phyloP scores from a whole-genome alignment of 2,329 filamentous ascomycete species.

The Penicillium sp. region DNA sequence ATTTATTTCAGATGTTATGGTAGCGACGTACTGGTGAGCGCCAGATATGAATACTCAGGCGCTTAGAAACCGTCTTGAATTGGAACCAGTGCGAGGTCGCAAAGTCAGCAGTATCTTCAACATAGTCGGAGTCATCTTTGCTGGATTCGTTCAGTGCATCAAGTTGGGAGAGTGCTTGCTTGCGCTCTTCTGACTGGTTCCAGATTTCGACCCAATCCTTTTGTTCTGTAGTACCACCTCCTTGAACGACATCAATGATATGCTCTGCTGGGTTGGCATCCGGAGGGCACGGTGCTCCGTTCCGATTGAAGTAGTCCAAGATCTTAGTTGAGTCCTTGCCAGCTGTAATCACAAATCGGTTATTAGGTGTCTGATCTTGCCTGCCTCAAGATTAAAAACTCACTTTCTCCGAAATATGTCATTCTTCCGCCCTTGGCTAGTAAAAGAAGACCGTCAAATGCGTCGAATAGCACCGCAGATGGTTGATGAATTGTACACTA shows the following conservation, averaged over 20 bases:
- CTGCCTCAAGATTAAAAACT: conserved; percentile 1
- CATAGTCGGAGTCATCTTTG: conserved; percentile 18
- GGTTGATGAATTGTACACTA: conserved; percentile 66
- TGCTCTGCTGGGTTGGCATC: conserved; percentile 54
- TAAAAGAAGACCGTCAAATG: conserved; percentile 64
- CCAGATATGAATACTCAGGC: conserved; percentile 33
- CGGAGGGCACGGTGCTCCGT: conserved; percentile 53
- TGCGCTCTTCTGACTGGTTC: conserved; percentile 29
- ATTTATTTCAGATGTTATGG: not conserved
- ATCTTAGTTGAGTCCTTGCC: conserved; percentile 41
- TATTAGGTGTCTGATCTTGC: not conserved
- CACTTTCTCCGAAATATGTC: conserved; percentile 62
- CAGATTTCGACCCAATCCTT: conserved; percentile 34
- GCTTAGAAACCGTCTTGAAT: conserved; percentile 35
- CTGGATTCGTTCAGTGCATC: conserved; percentile 25
- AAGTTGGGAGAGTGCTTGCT: conserved; percentile 22
- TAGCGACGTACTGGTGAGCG: conserved; percentile 28
- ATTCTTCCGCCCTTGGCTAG: conserved; percentile 64
- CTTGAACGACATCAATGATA: conserved; percentile 40
- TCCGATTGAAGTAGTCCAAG: conserved; percentile 49
- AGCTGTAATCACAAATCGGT: conserved; percentile 13
- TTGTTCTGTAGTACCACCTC: conserved; percentile 17
- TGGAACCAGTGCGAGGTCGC: conserved; percentile 41
- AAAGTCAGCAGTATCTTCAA: conserved; percentile 35
- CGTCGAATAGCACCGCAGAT: conserved; percentile 62